phyloP scores from a whole-genome alignment of 306 rosid genomes.

The Corylus americana region DNA sequence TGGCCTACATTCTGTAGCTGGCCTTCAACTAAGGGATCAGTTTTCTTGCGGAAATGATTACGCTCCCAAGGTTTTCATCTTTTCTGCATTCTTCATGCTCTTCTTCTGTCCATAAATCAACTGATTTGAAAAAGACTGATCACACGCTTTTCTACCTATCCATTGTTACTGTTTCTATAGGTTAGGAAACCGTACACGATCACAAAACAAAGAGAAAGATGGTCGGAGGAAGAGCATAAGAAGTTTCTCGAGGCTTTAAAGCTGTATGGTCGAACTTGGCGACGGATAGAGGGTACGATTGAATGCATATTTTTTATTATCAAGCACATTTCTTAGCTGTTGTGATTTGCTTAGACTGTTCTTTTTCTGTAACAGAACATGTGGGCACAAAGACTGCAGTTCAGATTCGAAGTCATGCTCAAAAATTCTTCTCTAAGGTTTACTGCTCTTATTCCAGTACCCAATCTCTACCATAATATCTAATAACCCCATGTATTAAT shows the following conservation, averaged over 20 bases:
- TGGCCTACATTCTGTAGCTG: constrained; percentile 34
- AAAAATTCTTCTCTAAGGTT: constrained; percentile 93
- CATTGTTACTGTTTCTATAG: constrained; percentile 29
- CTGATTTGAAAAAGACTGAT: constrained; percentile 9
- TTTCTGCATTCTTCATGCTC: constrained; percentile 15
- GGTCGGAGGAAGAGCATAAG: constrained; percentile 90
- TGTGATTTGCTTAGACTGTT: constrained; percentile 32
- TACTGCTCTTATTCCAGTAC: constrained; percentile 45
- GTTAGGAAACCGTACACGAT: constrained; percentile 83
- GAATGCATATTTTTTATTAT: neutral
- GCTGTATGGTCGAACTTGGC: constrained; percentile 82
- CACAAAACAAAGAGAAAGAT: constrained; percentile 79
- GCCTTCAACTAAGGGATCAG: constrained; percentile 48
- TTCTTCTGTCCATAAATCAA: neutral
- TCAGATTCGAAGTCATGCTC: constrained; percentile 98
- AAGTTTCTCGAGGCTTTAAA: constrained; percentile 82
- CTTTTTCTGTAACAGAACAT: constrained; percentile 57
- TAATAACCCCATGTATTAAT: constrained; percentile 20
- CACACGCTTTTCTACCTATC: constrained; percentile 19
- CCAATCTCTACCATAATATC: constrained; percentile 36
- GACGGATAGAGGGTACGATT: constrained; percentile 69
- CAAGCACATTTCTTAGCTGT: constrained; percentile 14
- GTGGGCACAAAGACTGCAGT: constrained; percentile 90
- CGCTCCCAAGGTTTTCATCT: constrained; percentile 54
- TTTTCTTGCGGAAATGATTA: constrained; percentile 54